phyloP scores from a whole-genome alignment of 169 alveolate species.

The Cystoisospora suis region DNA sequence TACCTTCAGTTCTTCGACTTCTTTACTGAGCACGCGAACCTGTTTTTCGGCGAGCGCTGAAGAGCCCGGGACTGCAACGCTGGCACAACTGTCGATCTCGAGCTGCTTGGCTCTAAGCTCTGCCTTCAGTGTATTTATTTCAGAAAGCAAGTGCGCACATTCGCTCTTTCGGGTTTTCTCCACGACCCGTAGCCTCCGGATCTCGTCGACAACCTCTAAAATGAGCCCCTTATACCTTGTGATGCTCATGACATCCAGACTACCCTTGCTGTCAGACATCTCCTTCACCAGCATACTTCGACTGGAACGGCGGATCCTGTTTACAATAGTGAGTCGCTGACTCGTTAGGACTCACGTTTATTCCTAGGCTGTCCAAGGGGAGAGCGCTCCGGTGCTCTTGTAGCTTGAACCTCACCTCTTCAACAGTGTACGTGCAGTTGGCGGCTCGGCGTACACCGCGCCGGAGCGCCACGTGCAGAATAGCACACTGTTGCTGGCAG shows the following conservation, averaged over 20 bases:
- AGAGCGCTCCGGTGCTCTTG: too few relatives aligned
- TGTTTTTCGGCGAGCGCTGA: not conserved
- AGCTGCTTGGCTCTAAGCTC: not conserved
- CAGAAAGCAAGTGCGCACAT: not conserved
- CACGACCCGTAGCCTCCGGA: not conserved
- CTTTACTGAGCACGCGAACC: not conserved
- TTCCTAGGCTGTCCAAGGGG: too few relatives aligned
- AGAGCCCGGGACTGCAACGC: not conserved
- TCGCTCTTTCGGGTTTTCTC: not conserved
- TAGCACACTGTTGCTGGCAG: too few relatives aligned
- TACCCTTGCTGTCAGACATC: not conserved
- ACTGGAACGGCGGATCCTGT: too few relatives aligned
- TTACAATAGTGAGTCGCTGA: too few relatives aligned
- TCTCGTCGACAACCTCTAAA: not conserved
- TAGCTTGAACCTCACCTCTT: too few relatives aligned
- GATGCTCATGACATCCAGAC: not conserved
- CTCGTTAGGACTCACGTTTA: too few relatives aligned
- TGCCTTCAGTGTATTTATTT: not conserved
- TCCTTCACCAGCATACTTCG: too few relatives aligned
- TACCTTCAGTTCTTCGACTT: slow-evolving; percentile 17
- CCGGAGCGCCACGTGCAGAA: too few relatives aligned
- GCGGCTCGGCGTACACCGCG: too few relatives aligned
- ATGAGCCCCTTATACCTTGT: not conserved
- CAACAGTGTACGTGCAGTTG: too few relatives aligned
- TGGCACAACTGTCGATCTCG: not conserved